Evolutionary conservation across 106 monocot species (phyloP).

Genomic region (Chionographis japonica): DNA sequence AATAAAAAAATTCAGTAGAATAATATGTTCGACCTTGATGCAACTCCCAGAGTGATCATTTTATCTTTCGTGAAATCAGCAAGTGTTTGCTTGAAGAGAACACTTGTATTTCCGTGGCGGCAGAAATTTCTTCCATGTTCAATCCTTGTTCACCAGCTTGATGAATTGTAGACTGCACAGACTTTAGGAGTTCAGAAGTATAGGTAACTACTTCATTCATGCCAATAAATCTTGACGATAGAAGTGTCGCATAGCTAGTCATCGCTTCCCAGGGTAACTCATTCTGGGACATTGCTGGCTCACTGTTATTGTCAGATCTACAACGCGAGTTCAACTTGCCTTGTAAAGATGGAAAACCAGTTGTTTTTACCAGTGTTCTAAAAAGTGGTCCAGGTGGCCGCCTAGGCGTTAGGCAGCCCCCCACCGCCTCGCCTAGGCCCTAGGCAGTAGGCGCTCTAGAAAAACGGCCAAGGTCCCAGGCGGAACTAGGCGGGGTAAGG

Average conservation of each 20-base stretch:
- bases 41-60: not conserved
- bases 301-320: not conserved
- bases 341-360: not conserved
- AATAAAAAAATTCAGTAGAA: not conserved
- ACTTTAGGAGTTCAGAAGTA: slow-evolving; percentile 46
- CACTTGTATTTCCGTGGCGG: slow-evolving; percentile 21
- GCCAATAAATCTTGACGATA: slow-evolving; percentile 18
- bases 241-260: slow-evolving; percentile 26
- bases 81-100: not conserved
- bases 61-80: too few relatives aligned
- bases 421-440: too few relatives aligned
- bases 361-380: too few relatives aligned
- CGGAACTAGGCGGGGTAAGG: too few relatives aligned
- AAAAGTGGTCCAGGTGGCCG: too few relatives aligned
- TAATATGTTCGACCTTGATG: not conserved
- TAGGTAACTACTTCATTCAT: slow-evolving; percentile 11
- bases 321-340: not conserved
- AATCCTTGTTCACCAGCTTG: slow-evolving; percentile 83
- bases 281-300: slow-evolving; percentile 1
- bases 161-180: slow-evolving; percentile 39
- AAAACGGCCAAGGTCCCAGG: too few relatives aligned
- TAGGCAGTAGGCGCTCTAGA: too few relatives aligned
- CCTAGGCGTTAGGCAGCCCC: too few relatives aligned
- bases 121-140: slow-evolving; percentile 57
- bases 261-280: slow-evolving; percentile 50